Percentiles rank a stretch among this genome's conserved stretches.
Conservation (phyloP, 352 stramenopile species). For the Globisporangium cystogenes region DNA sequence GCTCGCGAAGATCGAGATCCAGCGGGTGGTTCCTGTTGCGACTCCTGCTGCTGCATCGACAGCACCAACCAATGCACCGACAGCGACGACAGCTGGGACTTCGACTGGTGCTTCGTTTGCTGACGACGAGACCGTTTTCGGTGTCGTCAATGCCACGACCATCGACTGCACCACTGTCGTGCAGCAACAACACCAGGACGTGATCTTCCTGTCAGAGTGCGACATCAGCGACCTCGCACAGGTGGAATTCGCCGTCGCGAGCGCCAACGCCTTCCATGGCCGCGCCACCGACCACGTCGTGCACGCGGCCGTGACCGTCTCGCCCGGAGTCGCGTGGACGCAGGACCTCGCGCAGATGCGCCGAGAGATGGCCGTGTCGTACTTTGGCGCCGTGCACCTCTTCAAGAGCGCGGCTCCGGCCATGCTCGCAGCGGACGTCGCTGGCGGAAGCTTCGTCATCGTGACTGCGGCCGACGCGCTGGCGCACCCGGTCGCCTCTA, state of each 20-base stretch:
- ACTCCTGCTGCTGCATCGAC: background rate
- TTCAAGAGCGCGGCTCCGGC: slow-evolving; percentile 45
- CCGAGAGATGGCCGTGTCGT: slow-evolving; percentile 52
- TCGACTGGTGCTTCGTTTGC: too few relatives aligned
- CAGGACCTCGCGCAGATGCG: slow-evolving; percentile 39
- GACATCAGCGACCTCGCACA: slow-evolving; percentile 32
- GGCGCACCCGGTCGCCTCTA: slow-evolving; percentile 75
- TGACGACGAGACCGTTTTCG: too few relatives aligned
- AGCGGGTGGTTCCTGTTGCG: background rate
- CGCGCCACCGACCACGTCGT: slow-evolving; percentile 58
- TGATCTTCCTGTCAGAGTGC: slow-evolving; percentile 36
- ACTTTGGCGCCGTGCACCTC: slow-evolving; percentile 48
- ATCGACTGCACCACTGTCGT: too few relatives aligned
- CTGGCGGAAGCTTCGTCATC: slow-evolving; percentile 29
- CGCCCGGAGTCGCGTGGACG: slow-evolving; percentile 44
- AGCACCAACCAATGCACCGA: background rate
- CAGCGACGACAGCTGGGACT: background rate
- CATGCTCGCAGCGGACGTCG: slow-evolving; percentile 46
- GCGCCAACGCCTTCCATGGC: slow-evolving; percentile 54
- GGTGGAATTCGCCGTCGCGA: slow-evolving; percentile 32
- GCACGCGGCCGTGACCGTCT: slow-evolving; percentile 25
- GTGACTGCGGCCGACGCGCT: slow-evolving; percentile 29
- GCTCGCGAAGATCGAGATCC: slow-evolving; percentile 7
- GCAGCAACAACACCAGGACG: too few relatives aligned
- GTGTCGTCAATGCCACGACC: too few relatives aligned